Conservation (phyloP, 2,329 filamentous ascomycete species). For the Fusarium sp. region DNA sequence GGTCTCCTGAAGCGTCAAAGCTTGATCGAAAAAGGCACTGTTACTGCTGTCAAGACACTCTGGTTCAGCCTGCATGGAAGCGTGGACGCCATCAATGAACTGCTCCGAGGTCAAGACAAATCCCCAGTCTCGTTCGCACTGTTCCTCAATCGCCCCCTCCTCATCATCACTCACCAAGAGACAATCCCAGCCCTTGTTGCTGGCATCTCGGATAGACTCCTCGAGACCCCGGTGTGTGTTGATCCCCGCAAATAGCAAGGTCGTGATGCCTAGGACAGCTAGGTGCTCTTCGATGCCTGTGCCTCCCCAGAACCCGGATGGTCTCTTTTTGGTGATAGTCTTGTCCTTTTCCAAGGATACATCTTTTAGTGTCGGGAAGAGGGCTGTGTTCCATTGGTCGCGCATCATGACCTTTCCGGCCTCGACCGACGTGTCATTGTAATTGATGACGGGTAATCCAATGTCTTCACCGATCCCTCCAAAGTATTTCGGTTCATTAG, state of each 20-base stretch:
- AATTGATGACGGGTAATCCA: not conserved
- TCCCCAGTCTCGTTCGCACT: not conserved
- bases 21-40: not conserved
- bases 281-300: not conserved
- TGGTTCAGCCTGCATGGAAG: not conserved
- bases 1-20: not conserved
- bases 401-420: not conserved
- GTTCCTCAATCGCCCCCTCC: not conserved
- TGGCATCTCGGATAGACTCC: not conserved
- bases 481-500: not conserved
- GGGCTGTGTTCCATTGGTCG: not conserved
- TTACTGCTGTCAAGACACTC: not conserved
- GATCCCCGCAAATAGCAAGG: not conserved
- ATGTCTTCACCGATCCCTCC: not conserved
- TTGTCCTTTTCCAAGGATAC: not conserved
- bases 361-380: not conserved
- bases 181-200: not conserved
- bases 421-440: not conserved
- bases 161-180: not conserved
- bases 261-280: not conserved
- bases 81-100: not conserved
- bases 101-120: not conserved
- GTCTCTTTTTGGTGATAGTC: not conserved
- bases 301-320: not conserved
- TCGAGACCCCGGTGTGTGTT: not conserved